Evolutionary conservation across 108 stramenopile species (phyloP).

Genomic region (Cyclotella baltica): DNA sequence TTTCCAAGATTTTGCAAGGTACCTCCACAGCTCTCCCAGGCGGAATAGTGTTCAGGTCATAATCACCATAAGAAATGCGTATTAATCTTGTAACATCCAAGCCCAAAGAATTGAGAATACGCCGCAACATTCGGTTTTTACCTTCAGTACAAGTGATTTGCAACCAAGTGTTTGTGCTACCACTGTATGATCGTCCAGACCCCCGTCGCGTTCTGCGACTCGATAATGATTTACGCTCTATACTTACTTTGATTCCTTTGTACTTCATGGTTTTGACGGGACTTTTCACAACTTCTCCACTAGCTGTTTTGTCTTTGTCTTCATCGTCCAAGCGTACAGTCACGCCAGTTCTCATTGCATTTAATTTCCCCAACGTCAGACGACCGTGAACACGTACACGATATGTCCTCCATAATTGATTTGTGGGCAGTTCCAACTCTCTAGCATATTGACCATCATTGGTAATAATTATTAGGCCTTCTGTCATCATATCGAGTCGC

Average conservation of each 20-base stretch:
- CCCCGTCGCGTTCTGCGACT: conserved; percentile 7
- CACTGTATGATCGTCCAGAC: conserved; percentile 7
- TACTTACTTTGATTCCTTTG: conserved; percentile 67
- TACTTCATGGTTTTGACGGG: conserved; percentile 51
- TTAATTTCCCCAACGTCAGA: conserved; percentile 61
- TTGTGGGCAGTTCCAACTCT: conserved; percentile 75
- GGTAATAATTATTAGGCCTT: conserved; percentile 82
- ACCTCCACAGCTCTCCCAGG: conserved; percentile 78
- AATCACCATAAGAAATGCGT: conserved; percentile 79
- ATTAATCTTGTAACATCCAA: conserved; percentile 80
- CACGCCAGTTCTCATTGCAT: conserved; percentile 59
- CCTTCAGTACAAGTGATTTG: conserved; percentile 76
- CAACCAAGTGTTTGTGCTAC: conserved; percentile 76
- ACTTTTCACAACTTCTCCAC: conserved; percentile 10
- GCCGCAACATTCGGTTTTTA: conserved; percentile 84
- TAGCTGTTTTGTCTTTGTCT: conserved; percentile 30
- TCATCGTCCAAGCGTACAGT: conserved; percentile 49
- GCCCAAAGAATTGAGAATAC: conserved; percentile 68
- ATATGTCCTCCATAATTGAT: conserved; percentile 76
- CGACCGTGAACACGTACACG: conserved; percentile 78
- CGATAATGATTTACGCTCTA: conserved; percentile 53
- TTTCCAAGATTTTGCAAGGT: conserved; percentile 54
- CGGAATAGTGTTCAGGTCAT: conserved; percentile 81
- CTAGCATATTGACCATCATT: conserved; percentile 79
- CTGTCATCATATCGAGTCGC: conserved; percentile 81